Evolutionary conservation across 176 grass and related monocot species (phyloP).

Genomic region (Dendrocalamus sinicus): DNA sequence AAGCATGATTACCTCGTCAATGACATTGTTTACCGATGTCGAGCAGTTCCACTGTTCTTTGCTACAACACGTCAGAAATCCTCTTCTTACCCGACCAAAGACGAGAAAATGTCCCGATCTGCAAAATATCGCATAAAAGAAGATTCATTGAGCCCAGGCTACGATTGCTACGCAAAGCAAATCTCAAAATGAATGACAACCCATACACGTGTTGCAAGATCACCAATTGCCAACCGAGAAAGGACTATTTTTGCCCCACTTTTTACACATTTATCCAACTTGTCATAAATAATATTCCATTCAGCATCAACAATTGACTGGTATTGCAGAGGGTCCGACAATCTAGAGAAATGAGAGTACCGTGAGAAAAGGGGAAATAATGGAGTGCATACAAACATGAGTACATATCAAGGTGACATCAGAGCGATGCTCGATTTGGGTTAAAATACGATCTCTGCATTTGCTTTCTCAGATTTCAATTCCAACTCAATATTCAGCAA

Average conservation of each 20-base stretch:
- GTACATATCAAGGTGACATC: conserved; percentile 17
- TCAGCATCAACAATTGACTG: conserved; percentile 98
- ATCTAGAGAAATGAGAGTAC: conserved; percentile 41
- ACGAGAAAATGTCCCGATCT: too few species aligned
- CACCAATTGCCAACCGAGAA: conserved; percentile 86
- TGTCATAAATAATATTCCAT: conserved; percentile 99
- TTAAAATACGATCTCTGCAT: conserved; percentile 92
- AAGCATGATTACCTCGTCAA: too few species aligned
- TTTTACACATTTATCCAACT: conserved; percentile 94
- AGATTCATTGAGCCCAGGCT: too few species aligned
- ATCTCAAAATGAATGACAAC: conserved; percentile 13
- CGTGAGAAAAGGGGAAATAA: neutral
- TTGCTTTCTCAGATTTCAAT: conserved; percentile 95
- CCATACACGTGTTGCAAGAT: conserved; percentile 87
- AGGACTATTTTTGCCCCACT: conserved; percentile 92
- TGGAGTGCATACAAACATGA: neutral
- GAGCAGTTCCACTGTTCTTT: too few species aligned
- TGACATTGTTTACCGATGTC: too few species aligned
- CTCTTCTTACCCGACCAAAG: too few species aligned
- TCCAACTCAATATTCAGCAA: conserved; percentile 95
- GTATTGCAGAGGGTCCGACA: conserved; percentile 87
- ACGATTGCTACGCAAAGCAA: too few species aligned
- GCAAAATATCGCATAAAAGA: too few species aligned
- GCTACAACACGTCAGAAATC: too few species aligned
- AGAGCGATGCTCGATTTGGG: too few species aligned